Evolutionary conservation across 2,329 filamentous ascomycete species (phyloP).

Genomic region (Microcyclospora pomicola): DNA sequence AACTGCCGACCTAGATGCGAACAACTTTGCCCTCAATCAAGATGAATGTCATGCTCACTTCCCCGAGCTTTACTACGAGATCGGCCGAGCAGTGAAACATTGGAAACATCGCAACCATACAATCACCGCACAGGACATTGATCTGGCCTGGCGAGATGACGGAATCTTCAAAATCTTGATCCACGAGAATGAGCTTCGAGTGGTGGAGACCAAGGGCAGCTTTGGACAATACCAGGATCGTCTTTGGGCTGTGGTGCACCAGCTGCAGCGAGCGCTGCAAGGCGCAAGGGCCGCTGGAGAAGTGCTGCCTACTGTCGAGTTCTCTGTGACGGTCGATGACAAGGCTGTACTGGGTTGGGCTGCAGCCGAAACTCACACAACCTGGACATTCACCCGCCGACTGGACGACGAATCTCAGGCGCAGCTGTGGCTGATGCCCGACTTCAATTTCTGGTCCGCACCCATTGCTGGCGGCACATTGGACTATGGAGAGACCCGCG

Average conservation of each 20-base stretch:
- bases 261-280: slow-evolving; percentile 33
- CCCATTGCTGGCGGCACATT: slow-evolving; percentile 8
- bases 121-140: slow-evolving; percentile 11
- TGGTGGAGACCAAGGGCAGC: neutral
- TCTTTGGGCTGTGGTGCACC: slow-evolving; percentile 28
- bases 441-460: slow-evolving; percentile 39
- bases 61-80: slow-evolving; percentile 16
- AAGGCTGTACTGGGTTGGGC: slow-evolving; percentile 11
- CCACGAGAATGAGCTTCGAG: slow-evolving; percentile 16
- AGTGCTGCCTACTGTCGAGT: slow-evolving; percentile 34
- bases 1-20: slow-evolving; percentile 4
- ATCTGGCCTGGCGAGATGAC: slow-evolving; percentile 11
- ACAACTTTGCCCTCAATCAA: slow-evolving; percentile 9
- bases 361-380: slow-evolving; percentile 7
- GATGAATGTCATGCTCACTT: slow-evolving; percentile 16
- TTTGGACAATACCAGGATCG: slow-evolving; percentile 7
- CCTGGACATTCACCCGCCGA: slow-evolving; percentile 10
- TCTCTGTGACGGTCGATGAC: slow-evolving; percentile 34
- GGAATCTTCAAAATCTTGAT: slow-evolving; percentile 16
- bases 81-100: slow-evolving; percentile 14
- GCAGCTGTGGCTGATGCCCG: slow-evolving; percentile 36
- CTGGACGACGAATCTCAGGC: slow-evolving; percentile 21
- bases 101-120: slow-evolving; percentile 8
- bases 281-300: slow-evolving; percentile 22
- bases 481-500: slow-evolving; percentile 9